phyloP scores from a whole-genome alignment of 192 early-diverging fungal species.

The Neocallimastix lanati region DNA sequence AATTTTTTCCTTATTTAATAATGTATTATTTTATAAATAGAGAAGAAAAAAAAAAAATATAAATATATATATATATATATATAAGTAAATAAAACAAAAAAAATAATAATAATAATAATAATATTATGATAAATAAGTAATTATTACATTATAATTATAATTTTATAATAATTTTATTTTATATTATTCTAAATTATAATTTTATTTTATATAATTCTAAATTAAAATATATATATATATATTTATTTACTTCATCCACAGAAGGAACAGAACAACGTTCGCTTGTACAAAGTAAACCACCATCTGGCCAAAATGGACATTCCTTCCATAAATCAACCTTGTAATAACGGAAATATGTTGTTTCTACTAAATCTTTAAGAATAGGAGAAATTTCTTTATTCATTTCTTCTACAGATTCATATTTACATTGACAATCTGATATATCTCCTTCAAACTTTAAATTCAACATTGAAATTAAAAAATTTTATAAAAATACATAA shows the following conservation, averaged over 20 bases:
- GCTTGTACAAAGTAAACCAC: slow-evolving; percentile 54
- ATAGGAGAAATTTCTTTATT: slow-evolving; percentile 50
- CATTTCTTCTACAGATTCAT: slow-evolving; percentile 50
- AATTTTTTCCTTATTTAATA: slow-evolving; percentile 13
- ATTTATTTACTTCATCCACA: slow-evolving; percentile 49
- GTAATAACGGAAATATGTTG: slow-evolving; percentile 80
- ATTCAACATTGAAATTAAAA: not conserved
- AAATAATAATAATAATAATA: too few relatives aligned
- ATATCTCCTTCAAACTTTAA: slow-evolving; percentile 17
- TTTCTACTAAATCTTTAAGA: slow-evolving; percentile 57
- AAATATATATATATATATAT: too few relatives aligned
- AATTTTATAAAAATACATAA: too few relatives aligned
- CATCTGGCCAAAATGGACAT: slow-evolving; percentile 79
- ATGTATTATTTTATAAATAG: too few relatives aligned
- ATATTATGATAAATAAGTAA: too few relatives aligned
- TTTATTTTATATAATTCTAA: too few relatives aligned
- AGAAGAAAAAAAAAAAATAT: too few relatives aligned
- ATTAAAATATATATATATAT: too few relatives aligned
- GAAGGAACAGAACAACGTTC: slow-evolving; percentile 68
- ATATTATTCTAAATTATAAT: too few relatives aligned
- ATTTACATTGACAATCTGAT: slow-evolving; percentile 49
- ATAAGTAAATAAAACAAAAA: too few relatives aligned
- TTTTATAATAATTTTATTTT: too few relatives aligned
- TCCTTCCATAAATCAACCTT: slow-evolving; percentile 75
- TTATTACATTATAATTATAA: too few relatives aligned